Evolutionary conservation across 192 early-diverging fungal species (phyloP).

Genomic region (Coemansia sp.): DNA sequence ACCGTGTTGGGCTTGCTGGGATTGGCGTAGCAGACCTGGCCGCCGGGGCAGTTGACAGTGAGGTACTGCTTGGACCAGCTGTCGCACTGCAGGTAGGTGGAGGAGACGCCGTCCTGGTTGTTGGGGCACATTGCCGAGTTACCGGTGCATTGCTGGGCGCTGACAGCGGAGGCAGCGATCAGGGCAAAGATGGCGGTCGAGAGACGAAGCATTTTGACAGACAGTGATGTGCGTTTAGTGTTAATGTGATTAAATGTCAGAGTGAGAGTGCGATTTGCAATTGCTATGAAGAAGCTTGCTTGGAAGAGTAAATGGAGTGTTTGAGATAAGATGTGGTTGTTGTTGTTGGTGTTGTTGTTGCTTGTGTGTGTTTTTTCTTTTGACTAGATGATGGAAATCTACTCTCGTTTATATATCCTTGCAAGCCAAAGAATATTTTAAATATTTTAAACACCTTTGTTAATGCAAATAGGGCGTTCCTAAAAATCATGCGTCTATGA

Average conservation of each 20-base stretch:
- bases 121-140: slow-evolving; percentile 47
- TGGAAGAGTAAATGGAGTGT: not conserved
- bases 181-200: slow-evolving; percentile 8
- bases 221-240: not conserved
- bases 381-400: not conserved
- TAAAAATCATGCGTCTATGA: slow-evolving; percentile 9
- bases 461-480: not conserved
- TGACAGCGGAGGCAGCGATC: slow-evolving; percentile 10
- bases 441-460: not conserved
- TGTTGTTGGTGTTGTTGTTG: not conserved
- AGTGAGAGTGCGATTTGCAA: too few relatives aligned
- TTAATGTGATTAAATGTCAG: not conserved
- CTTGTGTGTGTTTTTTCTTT: not conserved
- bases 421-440: not conserved
- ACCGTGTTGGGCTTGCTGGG: slow-evolving; percentile 31
- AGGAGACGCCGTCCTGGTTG: slow-evolving; percentile 38
- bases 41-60: slow-evolving; percentile 30
- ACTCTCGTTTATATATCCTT: not conserved
- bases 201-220: slow-evolving; percentile 6
- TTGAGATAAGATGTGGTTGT: not conserved
- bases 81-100: slow-evolving; percentile 49
- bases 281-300: too few relatives aligned
- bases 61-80: slow-evolving; percentile 39
- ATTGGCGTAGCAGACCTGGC: slow-evolving; percentile 51
- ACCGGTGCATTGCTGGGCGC: slow-evolving; percentile 32